These are phyloP conservation scores for Pseudogymnoascus pannorum DNA, from an alignment of 2,329 filamentous ascomycete genomes.

Conservation along the genomic window DNA sequence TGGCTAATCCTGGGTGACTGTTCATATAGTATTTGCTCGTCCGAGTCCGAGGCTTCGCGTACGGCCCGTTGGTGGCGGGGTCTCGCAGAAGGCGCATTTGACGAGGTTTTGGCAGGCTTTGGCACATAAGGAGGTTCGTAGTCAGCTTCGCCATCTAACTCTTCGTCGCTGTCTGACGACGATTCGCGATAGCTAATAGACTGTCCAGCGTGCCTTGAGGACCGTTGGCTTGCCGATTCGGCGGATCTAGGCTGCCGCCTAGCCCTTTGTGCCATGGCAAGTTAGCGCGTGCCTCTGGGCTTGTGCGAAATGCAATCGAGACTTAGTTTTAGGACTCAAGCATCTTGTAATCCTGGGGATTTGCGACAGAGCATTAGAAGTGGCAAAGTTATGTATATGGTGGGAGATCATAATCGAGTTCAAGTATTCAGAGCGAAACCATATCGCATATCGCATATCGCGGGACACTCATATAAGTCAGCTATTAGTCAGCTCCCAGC, in stretches of 20 bases:
- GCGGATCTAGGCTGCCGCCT: neutral
- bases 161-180: neutral
- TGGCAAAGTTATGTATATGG: neutral
- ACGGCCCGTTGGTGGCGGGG: neutral
- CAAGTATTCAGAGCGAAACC: no score
- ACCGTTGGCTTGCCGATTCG: neutral
- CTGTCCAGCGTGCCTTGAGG: neutral
- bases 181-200: neutral
- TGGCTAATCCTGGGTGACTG: neutral
- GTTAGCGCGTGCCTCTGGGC: neutral
- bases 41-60: neutral
- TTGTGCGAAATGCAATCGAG: neutral
- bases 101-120: constrained; percentile 1
- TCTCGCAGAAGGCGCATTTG: neutral
- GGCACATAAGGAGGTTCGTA: neutral
- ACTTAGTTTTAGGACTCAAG: neutral
- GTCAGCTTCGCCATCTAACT: neutral
- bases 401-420: no score
- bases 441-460: no score
- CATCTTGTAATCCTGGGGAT: neutral
- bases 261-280: neutral
- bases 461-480: no score
- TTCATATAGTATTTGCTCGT: neutral
- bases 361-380: neutral
- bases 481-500: no score